phyloP scores from a whole-genome alignment of 805 yeast species.

The Myxozyma vanderwaltii region DNA sequence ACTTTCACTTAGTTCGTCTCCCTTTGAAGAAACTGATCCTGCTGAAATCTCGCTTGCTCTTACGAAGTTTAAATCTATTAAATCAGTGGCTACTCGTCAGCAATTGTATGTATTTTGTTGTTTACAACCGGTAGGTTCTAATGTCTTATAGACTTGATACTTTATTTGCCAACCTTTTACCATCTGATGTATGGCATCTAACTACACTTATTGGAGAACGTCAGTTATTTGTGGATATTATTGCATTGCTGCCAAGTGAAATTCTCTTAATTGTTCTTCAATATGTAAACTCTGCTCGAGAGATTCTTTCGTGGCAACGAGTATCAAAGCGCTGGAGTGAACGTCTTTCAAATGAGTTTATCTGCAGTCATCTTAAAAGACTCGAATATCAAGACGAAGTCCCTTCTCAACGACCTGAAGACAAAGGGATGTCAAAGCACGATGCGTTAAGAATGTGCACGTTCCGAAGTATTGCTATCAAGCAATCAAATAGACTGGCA shows the following conservation, averaged over 20 bases:
- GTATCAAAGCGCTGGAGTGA: constrained; percentile 30
- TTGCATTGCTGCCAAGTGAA: constrained; percentile 26
- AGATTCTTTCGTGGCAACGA: constrained; percentile 30
- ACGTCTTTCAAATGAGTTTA: constrained; percentile 24
- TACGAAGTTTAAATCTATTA: constrained; percentile 17
- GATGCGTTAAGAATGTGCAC: constrained; percentile 27
- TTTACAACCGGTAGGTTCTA: neutral
- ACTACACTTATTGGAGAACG: constrained; percentile 29
- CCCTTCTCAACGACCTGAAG: constrained; percentile 32
- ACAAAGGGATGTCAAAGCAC: constrained; percentile 14
- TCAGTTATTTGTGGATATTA: constrained; percentile 29
- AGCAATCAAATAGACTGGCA: constrained; percentile 27
- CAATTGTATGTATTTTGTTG: constrained; percentile 13
- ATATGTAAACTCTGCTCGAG: constrained; percentile 25
- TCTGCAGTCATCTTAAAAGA: constrained; percentile 22
- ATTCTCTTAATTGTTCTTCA: constrained; percentile 26
- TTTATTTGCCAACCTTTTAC: constrained; percentile 22
- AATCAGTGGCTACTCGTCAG: constrained; percentile 21
- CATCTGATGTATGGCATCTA: constrained; percentile 33
- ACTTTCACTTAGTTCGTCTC: neutral
- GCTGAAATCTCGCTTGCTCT: constrained; percentile 10
- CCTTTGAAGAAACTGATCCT: neutral
- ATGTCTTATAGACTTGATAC: constrained; percentile 10
- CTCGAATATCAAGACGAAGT: constrained; percentile 25
- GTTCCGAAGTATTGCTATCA: constrained; percentile 29